phyloP scores from a whole-genome alignment of 2,329 filamentous ascomycete genomes.

The Beauveria sp. region DNA sequence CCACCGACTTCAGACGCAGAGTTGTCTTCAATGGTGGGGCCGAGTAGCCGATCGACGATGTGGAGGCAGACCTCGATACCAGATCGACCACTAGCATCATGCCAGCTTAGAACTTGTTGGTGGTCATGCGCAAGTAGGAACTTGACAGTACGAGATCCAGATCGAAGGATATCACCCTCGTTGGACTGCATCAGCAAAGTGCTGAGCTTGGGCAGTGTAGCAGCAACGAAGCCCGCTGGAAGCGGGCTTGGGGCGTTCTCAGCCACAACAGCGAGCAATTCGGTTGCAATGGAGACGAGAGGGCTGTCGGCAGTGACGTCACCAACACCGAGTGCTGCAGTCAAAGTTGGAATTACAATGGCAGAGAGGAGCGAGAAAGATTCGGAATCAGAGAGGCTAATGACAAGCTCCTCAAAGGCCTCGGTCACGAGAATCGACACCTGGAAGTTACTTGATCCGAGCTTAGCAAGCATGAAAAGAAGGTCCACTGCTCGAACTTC shows the following conservation, averaged over 20 bases:
- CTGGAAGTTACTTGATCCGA: constrained; percentile 85
- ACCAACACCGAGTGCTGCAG: constrained; percentile 81
- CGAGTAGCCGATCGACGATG: constrained; percentile 86
- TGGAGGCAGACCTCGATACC: constrained; percentile 84
- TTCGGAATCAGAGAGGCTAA: constrained; percentile 56
- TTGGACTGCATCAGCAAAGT: constrained; percentile 71
- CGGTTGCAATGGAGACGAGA: constrained; percentile 77
- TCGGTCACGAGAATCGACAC: constrained; percentile 82
- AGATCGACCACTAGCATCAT: constrained; percentile 68
- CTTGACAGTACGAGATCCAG: constrained; percentile 78
- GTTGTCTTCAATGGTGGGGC: constrained; percentile 79
- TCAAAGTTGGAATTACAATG: constrained; percentile 82
- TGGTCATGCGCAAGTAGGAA: constrained; percentile 87
- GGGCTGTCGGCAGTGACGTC: constrained; percentile 78
- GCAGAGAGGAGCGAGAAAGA: constrained; percentile 72
- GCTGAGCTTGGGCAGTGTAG: constrained; percentile 80
- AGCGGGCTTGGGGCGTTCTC: constrained; percentile 80
- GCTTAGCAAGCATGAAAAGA: constrained; percentile 81
- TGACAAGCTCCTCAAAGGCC: constrained; percentile 82
- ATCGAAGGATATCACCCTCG: constrained; percentile 84
- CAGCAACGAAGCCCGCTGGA: constrained; percentile 76
- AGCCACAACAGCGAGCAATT: constrained; percentile 72
- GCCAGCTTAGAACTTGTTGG: constrained; percentile 81
- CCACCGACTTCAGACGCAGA: constrained; percentile 94
- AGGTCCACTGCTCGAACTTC: constrained; percentile 70